Evolutionary conservation across 2,329 filamentous ascomycete species (phyloP).

Genomic region (Lachnum nothofagi): DNA sequence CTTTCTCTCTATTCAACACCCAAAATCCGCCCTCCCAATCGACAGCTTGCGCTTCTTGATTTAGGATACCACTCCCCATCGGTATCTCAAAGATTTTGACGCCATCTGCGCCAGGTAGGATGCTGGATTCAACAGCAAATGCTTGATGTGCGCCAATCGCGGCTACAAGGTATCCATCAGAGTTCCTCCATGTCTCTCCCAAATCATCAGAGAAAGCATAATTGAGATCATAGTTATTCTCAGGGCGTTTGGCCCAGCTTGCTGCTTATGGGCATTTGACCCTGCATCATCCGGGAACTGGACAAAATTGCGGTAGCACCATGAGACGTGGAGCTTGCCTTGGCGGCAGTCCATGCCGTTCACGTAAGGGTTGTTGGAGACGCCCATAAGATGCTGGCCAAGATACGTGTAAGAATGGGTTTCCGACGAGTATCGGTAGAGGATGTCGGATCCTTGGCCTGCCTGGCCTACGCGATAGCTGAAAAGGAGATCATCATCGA

Average conservation of each 20-base stretch:
- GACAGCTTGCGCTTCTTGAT: conserved; percentile 24
- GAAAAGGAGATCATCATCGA: conserved; percentile 23
- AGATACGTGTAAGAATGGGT: conserved; percentile 22
- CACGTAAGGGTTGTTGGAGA: conserved; percentile 26
- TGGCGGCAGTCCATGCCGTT: conserved; percentile 25
- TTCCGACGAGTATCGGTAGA: conserved; percentile 20
- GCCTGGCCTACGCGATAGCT: conserved; percentile 27
- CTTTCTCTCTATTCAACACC: conserved; percentile 22
- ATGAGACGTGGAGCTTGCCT: conserved; percentile 22
- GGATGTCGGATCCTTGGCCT: conserved; percentile 24
- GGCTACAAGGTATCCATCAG: conserved; percentile 16
- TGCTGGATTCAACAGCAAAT: conserved; percentile 6
- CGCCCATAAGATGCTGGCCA: conserved; percentile 23
- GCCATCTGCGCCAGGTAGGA: conserved; percentile 14
- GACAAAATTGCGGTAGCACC: conserved; percentile 27
- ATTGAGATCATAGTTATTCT: conserved; percentile 27
- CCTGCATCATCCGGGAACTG: conserved; percentile 4
- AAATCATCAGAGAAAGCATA: conserved; percentile 25
- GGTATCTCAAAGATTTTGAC: conserved; percentile 25
- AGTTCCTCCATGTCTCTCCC: conserved; percentile 22
- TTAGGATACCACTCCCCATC: conserved; percentile 24
- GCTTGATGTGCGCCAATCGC: conserved; percentile 2
- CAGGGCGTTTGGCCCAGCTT: conserved; percentile 26
- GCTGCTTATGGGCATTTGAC: conserved; percentile 25
- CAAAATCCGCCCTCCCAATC: conserved; percentile 24